Conservation (phyloP, 2,329 filamentous ascomycete genomes). For the Ophiocordyceps australis region DNA sequence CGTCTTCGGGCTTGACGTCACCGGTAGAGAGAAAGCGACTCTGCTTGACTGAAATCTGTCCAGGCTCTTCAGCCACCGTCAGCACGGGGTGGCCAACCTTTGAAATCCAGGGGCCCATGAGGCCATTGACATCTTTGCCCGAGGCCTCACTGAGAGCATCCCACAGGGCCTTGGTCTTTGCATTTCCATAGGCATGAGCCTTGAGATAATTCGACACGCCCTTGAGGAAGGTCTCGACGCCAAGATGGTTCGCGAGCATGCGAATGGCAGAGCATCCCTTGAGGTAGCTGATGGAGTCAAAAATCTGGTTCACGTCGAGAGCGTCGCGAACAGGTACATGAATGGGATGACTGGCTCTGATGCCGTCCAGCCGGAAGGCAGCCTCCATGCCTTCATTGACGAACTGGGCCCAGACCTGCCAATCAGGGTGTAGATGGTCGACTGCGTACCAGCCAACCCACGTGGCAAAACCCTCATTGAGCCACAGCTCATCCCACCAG, state of each 20-base stretch:
- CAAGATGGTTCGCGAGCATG: constrained; percentile 86
- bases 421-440: constrained; percentile 85
- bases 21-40: constrained; percentile 81
- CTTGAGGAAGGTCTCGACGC: constrained; percentile 72
- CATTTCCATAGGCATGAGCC: constrained; percentile 74
- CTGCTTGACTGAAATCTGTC: constrained; percentile 69
- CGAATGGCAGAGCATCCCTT: constrained; percentile 94
- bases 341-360: constrained; percentile 87
- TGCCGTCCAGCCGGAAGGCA: constrained; percentile 75
- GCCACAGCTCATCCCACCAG: constrained; percentile 89
- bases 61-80: constrained; percentile 67
- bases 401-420: constrained; percentile 96
- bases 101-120: constrained; percentile 92
- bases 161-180: constrained; percentile 86
- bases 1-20: constrained; percentile 79
- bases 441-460: constrained; percentile 95
- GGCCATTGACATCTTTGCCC: constrained; percentile 63
- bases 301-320: constrained; percentile 93
- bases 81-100: constrained; percentile 91
- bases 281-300: constrained; percentile 89
- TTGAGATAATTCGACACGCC: constrained; percentile 85
- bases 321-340: constrained; percentile 90
- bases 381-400: constrained; percentile 87
- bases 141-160: constrained; percentile 72
- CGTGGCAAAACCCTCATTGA: constrained; percentile 93